phyloP scores from a whole-genome alignment of 192 early-diverging fungal species.

The Podila minutissima region DNA sequence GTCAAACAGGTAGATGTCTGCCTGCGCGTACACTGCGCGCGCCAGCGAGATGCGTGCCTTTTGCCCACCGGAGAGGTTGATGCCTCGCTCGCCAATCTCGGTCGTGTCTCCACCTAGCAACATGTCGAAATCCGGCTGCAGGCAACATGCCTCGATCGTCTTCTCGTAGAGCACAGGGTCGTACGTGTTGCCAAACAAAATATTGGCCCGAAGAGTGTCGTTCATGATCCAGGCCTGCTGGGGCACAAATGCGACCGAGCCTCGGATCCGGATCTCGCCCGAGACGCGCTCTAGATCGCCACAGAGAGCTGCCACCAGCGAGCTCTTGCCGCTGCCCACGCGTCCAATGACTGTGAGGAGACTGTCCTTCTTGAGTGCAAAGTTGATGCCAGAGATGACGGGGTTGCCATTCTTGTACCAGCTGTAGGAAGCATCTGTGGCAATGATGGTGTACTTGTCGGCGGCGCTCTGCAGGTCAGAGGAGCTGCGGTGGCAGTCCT shows the following conservation, averaged over 20 bases:
- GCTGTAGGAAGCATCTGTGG: constrained; percentile 12
- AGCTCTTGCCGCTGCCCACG: constrained; percentile 60
- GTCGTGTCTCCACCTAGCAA: constrained; percentile 85
- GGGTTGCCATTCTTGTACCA: constrained; percentile 10
- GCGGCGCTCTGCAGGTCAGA: background rate
- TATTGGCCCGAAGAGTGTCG: constrained; percentile 86
- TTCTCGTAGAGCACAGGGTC: constrained; percentile 71
- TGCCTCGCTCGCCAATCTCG: constrained; percentile 88
- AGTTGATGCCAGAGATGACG: constrained; percentile 5
- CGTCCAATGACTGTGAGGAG: constrained; percentile 12
- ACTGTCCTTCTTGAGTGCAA: constrained; percentile 7
- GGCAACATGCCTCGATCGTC: constrained; percentile 81
- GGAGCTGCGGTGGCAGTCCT: background rate
- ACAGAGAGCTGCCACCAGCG: constrained; percentile 58
- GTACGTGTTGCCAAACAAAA: constrained; percentile 83
- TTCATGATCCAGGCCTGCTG: constrained; percentile 94
- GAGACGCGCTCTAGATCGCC: constrained; percentile 82
- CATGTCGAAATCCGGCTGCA: constrained; percentile 83
- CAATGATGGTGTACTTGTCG: constrained; percentile 13
- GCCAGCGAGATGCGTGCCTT: constrained; percentile 63
- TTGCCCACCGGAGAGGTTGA: constrained; percentile 88
- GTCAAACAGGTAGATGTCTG: constrained; percentile 73
- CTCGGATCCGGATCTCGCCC: constrained; percentile 71
- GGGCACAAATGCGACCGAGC: constrained; percentile 67
- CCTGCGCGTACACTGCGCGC: constrained; percentile 77